Conservation (phyloP, 805 yeast genomes). For the Sungouiozyma ichnusensis region DNA sequence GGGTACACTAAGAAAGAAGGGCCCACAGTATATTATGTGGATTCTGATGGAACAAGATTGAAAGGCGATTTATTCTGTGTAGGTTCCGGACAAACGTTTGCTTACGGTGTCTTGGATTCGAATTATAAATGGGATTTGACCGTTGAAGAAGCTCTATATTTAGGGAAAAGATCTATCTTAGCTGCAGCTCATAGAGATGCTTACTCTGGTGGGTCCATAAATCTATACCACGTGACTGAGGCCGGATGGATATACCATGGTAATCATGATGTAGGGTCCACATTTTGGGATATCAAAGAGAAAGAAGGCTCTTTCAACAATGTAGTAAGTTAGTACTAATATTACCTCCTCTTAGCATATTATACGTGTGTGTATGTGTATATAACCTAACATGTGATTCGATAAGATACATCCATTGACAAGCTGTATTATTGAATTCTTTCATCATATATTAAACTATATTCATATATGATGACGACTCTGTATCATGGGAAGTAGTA, state of each 20-base stretch:
- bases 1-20: constrained; percentile 94
- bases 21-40: constrained; percentile 91
- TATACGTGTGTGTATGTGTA: neutral
- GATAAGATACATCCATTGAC: no score
- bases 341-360: constrained; percentile 1
- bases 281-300: constrained; percentile 86
- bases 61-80: constrained; percentile 94
- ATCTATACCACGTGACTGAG: constrained; percentile 86
- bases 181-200: constrained; percentile 99
- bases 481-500: neutral
- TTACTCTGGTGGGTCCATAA: constrained; percentile 92
- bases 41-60: constrained; percentile 92
- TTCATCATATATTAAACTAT: neutral
- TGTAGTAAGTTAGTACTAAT: constrained; percentile 34
- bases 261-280: constrained; percentile 81
- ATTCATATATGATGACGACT: neutral
- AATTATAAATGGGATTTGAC: constrained; percentile 85
- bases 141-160: constrained; percentile 85
- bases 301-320: constrained; percentile 83
- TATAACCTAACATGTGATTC: no score
- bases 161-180: constrained; percentile 90
- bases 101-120: constrained; percentile 94
- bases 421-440: no score
- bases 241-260: constrained; percentile 95
- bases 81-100: constrained; percentile 98